Evolutionary conservation across 495 filamentous ascomycete genomes (phyloP).

Genomic region (Penicillium coffeae): DNA sequence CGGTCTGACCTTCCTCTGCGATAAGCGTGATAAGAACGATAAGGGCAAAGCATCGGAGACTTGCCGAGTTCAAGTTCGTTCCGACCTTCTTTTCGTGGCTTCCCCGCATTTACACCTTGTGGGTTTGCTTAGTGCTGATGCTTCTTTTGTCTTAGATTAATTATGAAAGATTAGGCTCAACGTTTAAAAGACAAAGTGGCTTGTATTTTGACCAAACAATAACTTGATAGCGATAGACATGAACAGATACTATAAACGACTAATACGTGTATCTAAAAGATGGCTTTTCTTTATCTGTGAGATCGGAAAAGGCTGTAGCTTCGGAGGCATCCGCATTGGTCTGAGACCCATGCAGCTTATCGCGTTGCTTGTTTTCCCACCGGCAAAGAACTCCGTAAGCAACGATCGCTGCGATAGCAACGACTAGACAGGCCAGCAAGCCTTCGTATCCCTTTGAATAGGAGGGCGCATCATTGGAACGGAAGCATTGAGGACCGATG

Average conservation of each 20-base stretch:
- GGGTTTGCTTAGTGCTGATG: neutral
- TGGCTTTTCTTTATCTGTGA: constrained; percentile 31
- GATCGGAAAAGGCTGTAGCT: constrained; percentile 22
- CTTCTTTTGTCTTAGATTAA: no score
- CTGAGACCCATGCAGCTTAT: constrained; percentile 4
- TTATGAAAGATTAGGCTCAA: no score
- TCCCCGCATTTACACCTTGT: neutral
- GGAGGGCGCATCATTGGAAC: constrained; percentile 48
- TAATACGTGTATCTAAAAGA: constrained; percentile 39
- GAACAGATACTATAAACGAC: neutral
- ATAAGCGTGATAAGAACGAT: neutral
- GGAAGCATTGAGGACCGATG: constrained; percentile 60
- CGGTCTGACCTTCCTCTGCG: constrained; percentile 4
- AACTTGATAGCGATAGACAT: neutral
- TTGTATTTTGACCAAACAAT: no score
- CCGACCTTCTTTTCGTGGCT: constrained; percentile 1
- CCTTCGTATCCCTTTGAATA: constrained; percentile 31
- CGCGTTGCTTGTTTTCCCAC: constrained; percentile 15
- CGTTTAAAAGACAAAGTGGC: no score
- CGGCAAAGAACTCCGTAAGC: constrained; percentile 20
- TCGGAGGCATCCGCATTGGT: neutral
- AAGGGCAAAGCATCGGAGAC: constrained; percentile 5
- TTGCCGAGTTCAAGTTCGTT: constrained; percentile 3
- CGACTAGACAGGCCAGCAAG: constrained; percentile 21
- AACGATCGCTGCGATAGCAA: constrained; percentile 22